phyloP scores from a whole-genome alignment of 108 stramenopile species.

The Skeletonema grethae region DNA sequence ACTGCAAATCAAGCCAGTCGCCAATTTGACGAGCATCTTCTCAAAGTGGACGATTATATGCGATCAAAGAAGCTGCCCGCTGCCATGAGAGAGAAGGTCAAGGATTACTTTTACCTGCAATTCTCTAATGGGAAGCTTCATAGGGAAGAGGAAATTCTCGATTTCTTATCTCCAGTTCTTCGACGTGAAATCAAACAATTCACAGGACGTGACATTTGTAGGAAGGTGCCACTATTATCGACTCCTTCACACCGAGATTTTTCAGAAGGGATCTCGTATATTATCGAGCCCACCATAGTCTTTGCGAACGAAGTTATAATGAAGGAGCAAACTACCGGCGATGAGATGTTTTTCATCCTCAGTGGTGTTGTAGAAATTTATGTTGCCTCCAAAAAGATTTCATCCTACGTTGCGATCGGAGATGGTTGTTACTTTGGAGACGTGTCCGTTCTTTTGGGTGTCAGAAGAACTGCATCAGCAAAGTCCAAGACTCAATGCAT shows the following conservation, averaged over 20 bases:
- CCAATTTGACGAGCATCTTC: constrained; percentile 59
- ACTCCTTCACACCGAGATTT: constrained; percentile 40
- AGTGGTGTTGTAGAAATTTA: constrained; percentile 62
- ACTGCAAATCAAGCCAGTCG: constrained; percentile 64
- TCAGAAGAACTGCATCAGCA: constrained; percentile 55
- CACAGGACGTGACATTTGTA: constrained; percentile 54
- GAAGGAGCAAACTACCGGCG: constrained; percentile 58
- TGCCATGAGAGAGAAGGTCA: constrained; percentile 59
- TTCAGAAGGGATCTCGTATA: constrained; percentile 49
- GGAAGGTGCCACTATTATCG: constrained; percentile 60
- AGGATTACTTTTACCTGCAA: constrained; percentile 65
- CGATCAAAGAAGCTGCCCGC: constrained; percentile 63
- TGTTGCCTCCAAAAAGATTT: constrained; percentile 15
- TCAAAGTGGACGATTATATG: constrained; percentile 68
- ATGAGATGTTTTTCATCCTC: constrained; percentile 65
- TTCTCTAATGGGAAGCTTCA: constrained; percentile 66
- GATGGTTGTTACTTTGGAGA: constrained; percentile 73
- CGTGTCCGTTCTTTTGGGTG: constrained; percentile 49
- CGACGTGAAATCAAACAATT: constrained; percentile 60
- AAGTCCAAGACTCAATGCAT: constrained; percentile 60
- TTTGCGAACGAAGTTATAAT: constrained; percentile 62
- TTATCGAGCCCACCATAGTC: constrained; percentile 55
- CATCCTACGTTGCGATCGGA: constrained; percentile 52
- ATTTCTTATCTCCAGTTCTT: constrained; percentile 57
- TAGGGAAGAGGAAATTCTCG: constrained; percentile 57